Base-by-base conservation (phyloP, 768 basidiomycete genomes). In the Trametes villosa region DNA sequence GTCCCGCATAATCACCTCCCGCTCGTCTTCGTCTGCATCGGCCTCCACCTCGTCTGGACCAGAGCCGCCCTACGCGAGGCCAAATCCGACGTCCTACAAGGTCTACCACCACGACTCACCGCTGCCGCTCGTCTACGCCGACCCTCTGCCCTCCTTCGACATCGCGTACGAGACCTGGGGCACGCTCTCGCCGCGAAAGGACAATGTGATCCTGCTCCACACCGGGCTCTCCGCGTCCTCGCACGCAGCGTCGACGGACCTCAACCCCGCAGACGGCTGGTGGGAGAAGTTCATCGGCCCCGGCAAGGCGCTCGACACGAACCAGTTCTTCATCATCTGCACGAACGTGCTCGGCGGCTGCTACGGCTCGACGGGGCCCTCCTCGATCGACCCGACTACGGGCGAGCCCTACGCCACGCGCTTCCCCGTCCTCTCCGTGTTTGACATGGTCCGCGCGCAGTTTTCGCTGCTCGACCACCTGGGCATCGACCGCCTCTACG, bases 161-260 rank as follows among this genome's bases (percentile, higher is more conserved):
- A 83, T 98, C 59, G 97, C 97, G 0, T 99, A 98, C 81, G 97
- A 99, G 78, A 93, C 97, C 0, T 99, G 97, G 97, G 97, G 97
- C 2, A 85, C 84, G 2, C 88, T 98, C 44, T 91, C 91, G 24
- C 78, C 89, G 0, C 67, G 77, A 8, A 82, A 81, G 44, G 89
- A 94, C 73, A 98, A 99, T 70, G 96, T 84, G 49, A 95, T 99
- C 49, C 86, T 99, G 13, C 83, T 99, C 12, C 96, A 98, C 69
- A 99, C 97, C 0, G 97, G 97, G 18, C 83, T 99, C 3, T 96
- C 93, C 12, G 97, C 96, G 0, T 96, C 94, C 1, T 97, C 95
- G 0, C 97, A 99, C 76, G 94, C 95, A 0, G 92, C 94, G 3
- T 87, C 91, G 22, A 94, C 94, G 0, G 69, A 79, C 4, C 72